Percentiles rank a stretch among this genome's conserved stretches.
phyloP scores from a whole-genome alignment of 495 filamentous ascomycete genomes.

The Penicillium salamii region DNA sequence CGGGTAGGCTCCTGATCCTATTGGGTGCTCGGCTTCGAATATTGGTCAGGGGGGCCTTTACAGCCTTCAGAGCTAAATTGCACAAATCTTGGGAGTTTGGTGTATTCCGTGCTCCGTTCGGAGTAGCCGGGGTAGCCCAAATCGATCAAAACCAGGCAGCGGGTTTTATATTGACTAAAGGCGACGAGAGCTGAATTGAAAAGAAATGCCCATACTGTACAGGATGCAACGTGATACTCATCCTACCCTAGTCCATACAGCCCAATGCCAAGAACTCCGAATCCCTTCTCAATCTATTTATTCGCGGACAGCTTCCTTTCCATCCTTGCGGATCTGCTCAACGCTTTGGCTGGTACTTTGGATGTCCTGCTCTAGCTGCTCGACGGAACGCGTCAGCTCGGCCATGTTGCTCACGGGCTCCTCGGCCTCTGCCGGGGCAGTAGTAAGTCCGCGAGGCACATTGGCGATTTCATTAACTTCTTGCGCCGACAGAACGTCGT shows the following conservation, averaged over 20 bases:
- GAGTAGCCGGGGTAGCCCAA: no score
- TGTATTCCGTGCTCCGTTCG: no score
- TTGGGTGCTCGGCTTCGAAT: no score
- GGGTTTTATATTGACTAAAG: no score
- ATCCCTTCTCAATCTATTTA: constrained; percentile 8
- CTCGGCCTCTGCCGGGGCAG: constrained; percentile 41
- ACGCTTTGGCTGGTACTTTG: constrained; percentile 42
- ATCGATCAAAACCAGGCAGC: no score
- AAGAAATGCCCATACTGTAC: constrained; percentile 20
- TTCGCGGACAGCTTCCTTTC: constrained; percentile 55
- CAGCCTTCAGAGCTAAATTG: background rate
- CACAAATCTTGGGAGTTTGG: no score
- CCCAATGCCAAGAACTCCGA: constrained; percentile 9
- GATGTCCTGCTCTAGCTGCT: constrained; percentile 32
- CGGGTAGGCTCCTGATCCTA: no score
- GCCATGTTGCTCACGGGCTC: constrained; percentile 20
- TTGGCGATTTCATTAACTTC: constrained; percentile 88
- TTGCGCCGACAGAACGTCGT: constrained; percentile 68
- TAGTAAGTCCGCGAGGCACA: constrained; percentile 51
- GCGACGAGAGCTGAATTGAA: background rate
- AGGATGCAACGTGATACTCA: constrained; percentile 11
- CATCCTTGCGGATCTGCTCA: constrained; percentile 61
- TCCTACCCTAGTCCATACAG: constrained; percentile 13
- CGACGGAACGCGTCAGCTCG: constrained; percentile 31
- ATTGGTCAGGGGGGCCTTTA: no score